Conservation (phyloP, 225 moss, liverwort and hornwort genomes). For the Physcomitrellopsis africana region DNA sequence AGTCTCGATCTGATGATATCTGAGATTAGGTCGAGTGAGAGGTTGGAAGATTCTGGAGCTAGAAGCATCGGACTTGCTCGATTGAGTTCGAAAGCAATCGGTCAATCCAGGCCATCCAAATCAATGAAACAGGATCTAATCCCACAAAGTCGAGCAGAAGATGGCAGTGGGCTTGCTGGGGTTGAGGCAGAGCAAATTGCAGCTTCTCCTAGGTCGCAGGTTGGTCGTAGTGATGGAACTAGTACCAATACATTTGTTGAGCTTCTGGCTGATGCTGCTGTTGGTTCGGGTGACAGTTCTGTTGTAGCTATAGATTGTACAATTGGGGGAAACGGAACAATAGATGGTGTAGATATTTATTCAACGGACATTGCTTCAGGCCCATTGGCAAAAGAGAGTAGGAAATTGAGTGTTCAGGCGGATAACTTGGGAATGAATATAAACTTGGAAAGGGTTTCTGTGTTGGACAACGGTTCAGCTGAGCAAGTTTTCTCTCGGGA, state of each 20-base stretch:
- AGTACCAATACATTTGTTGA: constrained; percentile 14
- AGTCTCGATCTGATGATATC: not conserved
- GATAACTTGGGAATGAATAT: constrained; percentile 1
- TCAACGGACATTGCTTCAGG: constrained; percentile 2
- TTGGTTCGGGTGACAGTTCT: not conserved
- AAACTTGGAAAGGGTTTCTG: constrained; percentile 2
- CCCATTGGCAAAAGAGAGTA: not conserved
- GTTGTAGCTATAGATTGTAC: constrained; percentile 5
- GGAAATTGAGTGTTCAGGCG: constrained; percentile 17
- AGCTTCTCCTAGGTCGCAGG: not conserved
- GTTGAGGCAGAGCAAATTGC: not conserved
- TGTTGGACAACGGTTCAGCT: not conserved
- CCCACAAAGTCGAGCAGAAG: not conserved
- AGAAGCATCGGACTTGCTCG: not conserved
- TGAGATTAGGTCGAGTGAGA: constrained; percentile 12
- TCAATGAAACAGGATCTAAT: not conserved
- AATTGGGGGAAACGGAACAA: constrained; percentile 12
- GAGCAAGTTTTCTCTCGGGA: not conserved
- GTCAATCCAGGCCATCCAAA: constrained; percentile 6
- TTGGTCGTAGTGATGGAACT: not conserved
- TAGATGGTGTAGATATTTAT: constrained; percentile 20
- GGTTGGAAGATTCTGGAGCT: constrained; percentile 3
- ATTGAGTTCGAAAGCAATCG: not conserved
- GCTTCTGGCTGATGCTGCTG: not conserved
- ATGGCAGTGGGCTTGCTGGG: not conserved